Conservation (phyloP, 2,329 filamentous ascomycete genomes). For the Trichophyton schoenleinii region DNA sequence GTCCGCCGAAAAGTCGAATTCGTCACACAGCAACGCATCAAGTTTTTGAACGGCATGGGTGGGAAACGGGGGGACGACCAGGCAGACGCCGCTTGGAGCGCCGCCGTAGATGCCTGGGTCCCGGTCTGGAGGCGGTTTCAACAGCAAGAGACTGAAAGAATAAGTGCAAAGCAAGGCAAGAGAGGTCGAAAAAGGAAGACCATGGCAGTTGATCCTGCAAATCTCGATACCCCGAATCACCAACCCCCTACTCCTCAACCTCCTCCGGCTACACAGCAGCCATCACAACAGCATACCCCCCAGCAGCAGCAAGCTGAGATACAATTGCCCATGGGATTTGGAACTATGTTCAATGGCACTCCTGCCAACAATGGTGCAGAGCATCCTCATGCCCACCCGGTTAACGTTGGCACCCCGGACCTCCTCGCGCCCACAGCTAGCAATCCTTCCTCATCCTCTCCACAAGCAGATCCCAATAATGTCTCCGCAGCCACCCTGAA, state of each 20-base stretch:
- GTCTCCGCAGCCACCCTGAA: constrained; percentile 26
- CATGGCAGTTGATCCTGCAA: background rate
- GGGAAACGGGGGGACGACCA: constrained; percentile 21
- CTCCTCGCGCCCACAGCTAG: constrained; percentile 7
- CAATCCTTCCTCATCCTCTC: constrained; percentile 11
- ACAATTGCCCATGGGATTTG: constrained; percentile 28
- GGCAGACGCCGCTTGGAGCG: constrained; percentile 29
- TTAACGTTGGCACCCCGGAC: constrained; percentile 1
- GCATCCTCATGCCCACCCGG: background rate
- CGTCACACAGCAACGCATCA: constrained; percentile 30
- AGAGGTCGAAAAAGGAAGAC: constrained; percentile 19
- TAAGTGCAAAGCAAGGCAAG: constrained; percentile 27
- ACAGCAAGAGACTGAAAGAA: constrained; percentile 25
- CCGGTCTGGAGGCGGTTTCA: constrained; percentile 31
- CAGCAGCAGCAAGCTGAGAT: constrained; percentile 12
- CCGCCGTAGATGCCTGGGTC: constrained; percentile 30
- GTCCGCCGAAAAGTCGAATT: constrained; percentile 32
- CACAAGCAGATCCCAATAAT: constrained; percentile 12
- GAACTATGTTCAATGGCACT: constrained; percentile 24
- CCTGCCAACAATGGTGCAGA: constrained; percentile 1
- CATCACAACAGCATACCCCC: background rate
- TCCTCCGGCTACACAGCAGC: constrained; percentile 6
- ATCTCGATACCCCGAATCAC: background rate
- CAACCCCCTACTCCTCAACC: constrained; percentile 2
- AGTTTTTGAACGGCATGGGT: constrained; percentile 26